Conservation (phyloP, 257 asterid species). For the Solanum tacnaense region DNA sequence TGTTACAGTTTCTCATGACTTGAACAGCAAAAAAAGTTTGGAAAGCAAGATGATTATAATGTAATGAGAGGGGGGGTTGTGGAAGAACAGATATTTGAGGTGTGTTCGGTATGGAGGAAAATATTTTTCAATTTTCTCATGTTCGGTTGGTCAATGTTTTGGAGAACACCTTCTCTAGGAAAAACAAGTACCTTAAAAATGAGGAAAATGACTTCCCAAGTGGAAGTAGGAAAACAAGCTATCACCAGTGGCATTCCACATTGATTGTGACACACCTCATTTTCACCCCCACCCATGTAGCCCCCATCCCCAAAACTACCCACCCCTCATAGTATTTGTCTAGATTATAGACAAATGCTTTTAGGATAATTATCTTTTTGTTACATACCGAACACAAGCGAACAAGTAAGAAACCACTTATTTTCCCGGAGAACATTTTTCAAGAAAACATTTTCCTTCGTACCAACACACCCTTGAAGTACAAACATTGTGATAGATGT, state of each 20-base stretch:
- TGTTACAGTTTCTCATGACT: neutral
- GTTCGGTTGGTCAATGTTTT: neutral
- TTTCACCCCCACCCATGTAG: neutral
- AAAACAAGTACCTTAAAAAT: neutral
- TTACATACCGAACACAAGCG: neutral
- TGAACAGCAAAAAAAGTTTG: neutral
- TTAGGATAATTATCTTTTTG: neutral
- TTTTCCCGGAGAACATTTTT: neutral
- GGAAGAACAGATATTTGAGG: neutral
- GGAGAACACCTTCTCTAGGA: neutral
- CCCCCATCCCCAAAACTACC: neutral
- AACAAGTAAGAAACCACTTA: neutral
- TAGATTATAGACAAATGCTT: neutral
- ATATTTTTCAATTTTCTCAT: neutral
- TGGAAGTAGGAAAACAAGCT: neutral
- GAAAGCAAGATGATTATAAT: neutral
- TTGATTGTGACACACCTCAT: neutral
- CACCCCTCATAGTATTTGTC: neutral
- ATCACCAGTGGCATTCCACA: neutral
- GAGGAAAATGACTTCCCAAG: neutral
- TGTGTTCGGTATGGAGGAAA: too few species aligned
- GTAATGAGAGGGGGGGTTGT: neutral
- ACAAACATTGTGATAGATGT: neutral
- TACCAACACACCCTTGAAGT: neutral
- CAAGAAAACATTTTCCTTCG: neutral